Base-by-base conservation (phyloP, 2,329 filamentous ascomycete species). In the Arachnomyces sp. region DNA sequence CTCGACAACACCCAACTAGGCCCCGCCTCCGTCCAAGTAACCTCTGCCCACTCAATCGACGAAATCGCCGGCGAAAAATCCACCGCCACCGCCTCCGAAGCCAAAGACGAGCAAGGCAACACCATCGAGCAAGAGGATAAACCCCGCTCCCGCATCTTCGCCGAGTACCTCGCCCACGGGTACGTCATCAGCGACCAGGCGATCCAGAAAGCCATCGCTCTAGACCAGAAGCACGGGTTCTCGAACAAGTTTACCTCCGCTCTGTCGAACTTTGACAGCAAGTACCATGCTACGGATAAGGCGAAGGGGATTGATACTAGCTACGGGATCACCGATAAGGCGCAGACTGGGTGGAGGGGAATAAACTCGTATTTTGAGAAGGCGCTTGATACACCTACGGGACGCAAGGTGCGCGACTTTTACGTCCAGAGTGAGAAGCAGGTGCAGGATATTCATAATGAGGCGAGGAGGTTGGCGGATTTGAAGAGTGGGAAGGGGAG, bases 1-100 rank as follows among this genome's bases (percentile, higher is more conserved):
- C 81, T 98, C 49, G 90, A 96, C 70, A 93, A 94, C 73, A 98
- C 92, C 39, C 84, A 94, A 67, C 83, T 98, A 37, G 89, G 89
- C 48, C 65, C 73, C 36, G 71, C 75, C 42, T 70, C 82, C 44
- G 86, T 89, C 51, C 80, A 92, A 58, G 93, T 98, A 59, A 73
- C 78, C 42, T 77, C 88, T 36, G 76, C 81, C 32, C 76, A 79
- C 49, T 76, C 76, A 37, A 72, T 82, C 48, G 81, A 80, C 49
- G 73, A 84, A 42, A 67, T 77, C 38, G 70, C 73, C 38, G 74
- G 76, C 37, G 72, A 75, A 35, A 78, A 83, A 49, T 68, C 71
- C 40, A 67, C 76, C 35, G 20, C 20, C 20, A 70, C 72, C 45
- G 71, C 70, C 44, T 69, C 72, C 43, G 64, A 70, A 30, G 58